Evolutionary conservation across 768 basidiomycete genomes (phyloP), one percentile per base, ranked within the genome.

Genomic region (Exidia glandulosa): DNA sequence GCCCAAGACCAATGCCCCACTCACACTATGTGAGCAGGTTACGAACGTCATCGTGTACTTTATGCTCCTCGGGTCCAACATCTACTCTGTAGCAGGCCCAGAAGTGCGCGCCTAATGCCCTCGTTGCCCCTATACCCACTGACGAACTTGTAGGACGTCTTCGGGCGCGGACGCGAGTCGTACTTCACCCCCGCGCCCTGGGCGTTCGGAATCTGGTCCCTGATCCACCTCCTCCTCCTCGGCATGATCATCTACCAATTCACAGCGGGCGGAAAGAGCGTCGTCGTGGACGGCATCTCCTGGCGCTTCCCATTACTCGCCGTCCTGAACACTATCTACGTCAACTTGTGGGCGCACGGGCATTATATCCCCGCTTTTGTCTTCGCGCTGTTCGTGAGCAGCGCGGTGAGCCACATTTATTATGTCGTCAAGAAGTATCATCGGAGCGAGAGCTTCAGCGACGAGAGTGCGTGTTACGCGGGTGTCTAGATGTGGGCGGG

Each of bases 171-270:
- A 54, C 91, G 91, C 70, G 85, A 88, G 65, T 96, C 95, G 0
- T 97, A 94, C 72, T 76, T 98, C 60, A 96, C 94, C 1, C 95
- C 95, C n/a, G 90, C 90, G 27, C 84, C 86, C 31, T 96, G 89
- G 84, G 87, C 90, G 1, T 95, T 93, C 76, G 81, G 87, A 75
- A 87, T 94, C 69, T 54, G 50, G 91, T 84, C 90, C 41, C 74
- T 93, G 61, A 92, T 95, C 66, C 94, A 99, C 73, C 66, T 94
- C 33, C 82, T 98, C 54, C 82, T 97, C 47, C 82, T 98, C 54
- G 94, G 94, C 25, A 91, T 88, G 32, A 77, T 97, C 67, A 81
- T 95, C 75, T 94, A 90, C 78, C 90, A 92, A 68, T 92, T 92
- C 79, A 86, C 85, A 75, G 78, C 83, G 32, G 65, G 66, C 23